These are phyloP conservation scores for Porogramme epimiltina DNA, from an alignment of 1,284 basidiomycete genomes.

Conservation along the genomic window DNA sequence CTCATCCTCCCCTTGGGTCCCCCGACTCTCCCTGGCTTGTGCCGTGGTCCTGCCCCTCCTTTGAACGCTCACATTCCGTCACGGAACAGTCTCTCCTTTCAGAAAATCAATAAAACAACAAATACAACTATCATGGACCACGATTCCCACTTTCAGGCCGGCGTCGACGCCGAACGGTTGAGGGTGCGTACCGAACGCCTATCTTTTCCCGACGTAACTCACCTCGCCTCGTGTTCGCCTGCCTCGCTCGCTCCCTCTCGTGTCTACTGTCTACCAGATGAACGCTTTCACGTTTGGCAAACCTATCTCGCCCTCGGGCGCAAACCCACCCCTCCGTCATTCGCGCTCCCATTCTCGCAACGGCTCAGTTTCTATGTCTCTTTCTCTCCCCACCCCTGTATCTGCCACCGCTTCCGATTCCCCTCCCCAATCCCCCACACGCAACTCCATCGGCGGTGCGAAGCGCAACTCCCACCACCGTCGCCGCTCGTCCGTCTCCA, in stretches of 20 bases:
- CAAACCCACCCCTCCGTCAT: conserved; percentile 45
- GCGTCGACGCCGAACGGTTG: conserved; percentile 36
- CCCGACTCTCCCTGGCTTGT: conserved; percentile 15
- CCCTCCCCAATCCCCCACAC: conserved; percentile 31
- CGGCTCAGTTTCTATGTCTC: conserved; percentile 41
- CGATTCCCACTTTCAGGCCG: conserved; percentile 31
- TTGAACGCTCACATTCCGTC: conserved; percentile 36
- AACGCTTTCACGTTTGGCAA: conserved; percentile 53
- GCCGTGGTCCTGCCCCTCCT: conserved; percentile 37
- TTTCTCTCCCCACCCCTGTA: conserved; percentile 23
- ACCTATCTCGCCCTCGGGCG: conserved; percentile 29
- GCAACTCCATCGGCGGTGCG: conserved; percentile 36
- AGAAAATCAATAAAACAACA: conserved; percentile 20
- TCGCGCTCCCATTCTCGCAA: conserved; percentile 75
- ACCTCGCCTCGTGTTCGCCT: background rate
- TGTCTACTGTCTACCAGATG: too few species aligned
- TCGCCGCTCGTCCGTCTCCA: conserved; percentile 77
- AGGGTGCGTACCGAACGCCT: conserved; percentile 30
- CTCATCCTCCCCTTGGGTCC: conserved; percentile 27
- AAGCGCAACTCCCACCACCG: conserved; percentile 79
- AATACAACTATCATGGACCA: conserved; percentile 34
- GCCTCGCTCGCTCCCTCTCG: background rate
- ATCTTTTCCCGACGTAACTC: background rate
- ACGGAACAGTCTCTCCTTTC: conserved; percentile 42
- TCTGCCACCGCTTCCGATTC: conserved; percentile 36